Evolutionary conservation across 2,329 filamentous ascomycete species (phyloP).

Genomic region (Pyricularia grisea): DNA sequence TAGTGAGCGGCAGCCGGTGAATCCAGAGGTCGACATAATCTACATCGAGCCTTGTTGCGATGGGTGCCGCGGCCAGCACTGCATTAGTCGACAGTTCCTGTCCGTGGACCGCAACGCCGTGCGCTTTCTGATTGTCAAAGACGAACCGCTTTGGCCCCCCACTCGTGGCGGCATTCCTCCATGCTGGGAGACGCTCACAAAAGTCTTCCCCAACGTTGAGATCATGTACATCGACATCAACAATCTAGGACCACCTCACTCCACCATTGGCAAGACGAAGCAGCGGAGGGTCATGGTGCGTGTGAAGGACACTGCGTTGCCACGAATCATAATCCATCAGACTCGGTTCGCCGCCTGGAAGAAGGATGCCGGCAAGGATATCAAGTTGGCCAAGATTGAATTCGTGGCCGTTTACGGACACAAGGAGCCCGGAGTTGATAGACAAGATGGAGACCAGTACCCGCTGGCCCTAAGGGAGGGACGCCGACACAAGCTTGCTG

Average conservation of each 20-base stretch:
- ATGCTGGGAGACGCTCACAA: neutral
- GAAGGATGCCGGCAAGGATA: neutral
- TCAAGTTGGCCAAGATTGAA: neutral
- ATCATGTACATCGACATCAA: conserved; percentile 3
- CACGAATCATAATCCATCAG: neutral
- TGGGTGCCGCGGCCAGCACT: conserved; percentile 4
- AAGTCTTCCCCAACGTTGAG: conserved; percentile 2
- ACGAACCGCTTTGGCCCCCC: neutral
- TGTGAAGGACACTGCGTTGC: neutral
- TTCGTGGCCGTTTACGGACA: conserved; percentile 2
- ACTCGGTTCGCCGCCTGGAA: neutral
- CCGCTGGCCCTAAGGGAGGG: neutral
- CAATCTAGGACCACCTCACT: neutral
- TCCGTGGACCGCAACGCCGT: conserved; percentile 1
- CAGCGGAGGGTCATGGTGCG: conserved; percentile 2
- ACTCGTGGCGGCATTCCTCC: neutral
- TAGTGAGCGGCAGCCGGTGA: conserved; percentile 2
- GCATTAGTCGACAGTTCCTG: conserved; percentile 1
- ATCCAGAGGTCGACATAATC: conserved; percentile 2
- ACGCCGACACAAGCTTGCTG: neutral
- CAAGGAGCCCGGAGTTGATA: neutral
- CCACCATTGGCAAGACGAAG: neutral
- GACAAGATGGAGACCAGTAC: neutral
- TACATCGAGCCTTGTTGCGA: conserved; percentile 4
- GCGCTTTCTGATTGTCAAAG: conserved; percentile 3